A percentile compares a stretch with the other conserved stretches of the same genome.
phyloP scores from a whole-genome alignment of 768 basidiomycete species.

The Calocera viscosa region DNA sequence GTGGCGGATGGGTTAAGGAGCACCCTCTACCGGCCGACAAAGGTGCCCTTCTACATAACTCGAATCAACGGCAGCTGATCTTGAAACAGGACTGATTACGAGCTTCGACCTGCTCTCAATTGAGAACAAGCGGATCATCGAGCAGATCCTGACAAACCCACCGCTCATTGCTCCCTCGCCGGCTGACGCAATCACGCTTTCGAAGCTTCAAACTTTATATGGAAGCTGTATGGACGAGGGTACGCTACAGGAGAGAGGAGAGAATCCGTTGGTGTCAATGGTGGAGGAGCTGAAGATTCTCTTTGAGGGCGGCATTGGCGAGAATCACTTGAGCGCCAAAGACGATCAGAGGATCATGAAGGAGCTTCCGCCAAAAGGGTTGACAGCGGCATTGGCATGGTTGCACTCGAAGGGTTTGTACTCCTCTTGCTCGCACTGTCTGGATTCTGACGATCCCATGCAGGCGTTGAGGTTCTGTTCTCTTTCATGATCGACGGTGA shows the following conservation, averaged over 20 bases:
- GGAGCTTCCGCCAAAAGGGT: conserved; percentile 27
- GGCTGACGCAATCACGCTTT: conserved; percentile 44
- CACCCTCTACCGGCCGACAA: conserved; percentile 85
- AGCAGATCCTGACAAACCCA: conserved; percentile 40
- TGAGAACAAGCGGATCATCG: conserved; percentile 67
- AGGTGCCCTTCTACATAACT: conserved; percentile 36
- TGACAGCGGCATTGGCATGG: conserved; percentile 75
- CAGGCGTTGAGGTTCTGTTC: conserved; percentile 69
- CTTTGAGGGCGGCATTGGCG: conserved; percentile 42
- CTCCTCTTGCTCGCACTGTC: conserved; percentile 3
- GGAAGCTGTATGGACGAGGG: conserved; percentile 71
- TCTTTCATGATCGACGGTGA: conserved; percentile 82
- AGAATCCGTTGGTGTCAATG: conserved; percentile 55
- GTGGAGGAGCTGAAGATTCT: conserved; percentile 48
- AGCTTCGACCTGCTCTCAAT: conserved; percentile 59
- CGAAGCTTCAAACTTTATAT: conserved; percentile 62
- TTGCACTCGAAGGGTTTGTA: conserved; percentile 69
- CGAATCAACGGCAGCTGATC: neutral
- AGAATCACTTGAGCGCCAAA: conserved; percentile 20
- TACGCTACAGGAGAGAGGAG: conserved; percentile 58
- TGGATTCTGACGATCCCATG: neutral
- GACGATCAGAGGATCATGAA: conserved; percentile 11
- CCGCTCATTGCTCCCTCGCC: conserved; percentile 18
- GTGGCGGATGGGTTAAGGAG: conserved; percentile 73
- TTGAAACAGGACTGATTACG: conserved; percentile 18